Evolutionary conservation across 2,329 filamentous ascomycete genomes (phyloP).

Genomic region (Penicillium crustosum): DNA sequence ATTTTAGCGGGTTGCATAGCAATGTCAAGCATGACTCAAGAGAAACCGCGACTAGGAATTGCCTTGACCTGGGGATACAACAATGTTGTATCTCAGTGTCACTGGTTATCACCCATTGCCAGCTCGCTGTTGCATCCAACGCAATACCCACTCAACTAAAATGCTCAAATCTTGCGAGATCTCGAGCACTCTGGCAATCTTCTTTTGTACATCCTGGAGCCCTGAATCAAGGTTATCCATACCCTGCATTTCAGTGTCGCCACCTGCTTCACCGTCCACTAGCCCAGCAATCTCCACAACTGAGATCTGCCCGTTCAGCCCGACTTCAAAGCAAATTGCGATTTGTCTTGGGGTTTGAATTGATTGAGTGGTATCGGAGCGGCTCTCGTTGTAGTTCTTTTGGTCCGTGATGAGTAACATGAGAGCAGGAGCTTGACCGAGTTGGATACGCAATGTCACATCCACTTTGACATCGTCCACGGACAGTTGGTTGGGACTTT

Average conservation of each 20-base stretch:
- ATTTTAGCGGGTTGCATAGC: neutral
- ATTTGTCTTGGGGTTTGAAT: slow-evolving; percentile 19
- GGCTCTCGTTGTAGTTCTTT: slow-evolving; percentile 7
- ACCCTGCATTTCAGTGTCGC: slow-evolving; percentile 22
- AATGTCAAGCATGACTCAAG: neutral
- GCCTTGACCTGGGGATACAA: neutral
- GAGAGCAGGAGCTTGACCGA: slow-evolving; percentile 40
- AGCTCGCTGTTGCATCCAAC: slow-evolving; percentile 35
- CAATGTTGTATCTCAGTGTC: neutral
- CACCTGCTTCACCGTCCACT: slow-evolving; percentile 20
- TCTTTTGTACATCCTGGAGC: slow-evolving; percentile 31
- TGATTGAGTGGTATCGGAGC: slow-evolving; percentile 10
- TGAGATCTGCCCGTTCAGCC: slow-evolving; percentile 43
- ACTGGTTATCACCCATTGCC: slow-evolving; percentile 20
- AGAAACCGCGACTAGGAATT: neutral
- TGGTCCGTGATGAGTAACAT: slow-evolving; percentile 39
- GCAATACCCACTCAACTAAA: slow-evolving; percentile 46
- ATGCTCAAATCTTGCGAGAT: slow-evolving; percentile 47
- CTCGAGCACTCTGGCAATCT: slow-evolving; percentile 43
- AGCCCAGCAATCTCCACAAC: slow-evolving; percentile 42
- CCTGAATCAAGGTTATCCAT: slow-evolving; percentile 14
- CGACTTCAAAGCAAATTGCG: slow-evolving; percentile 42
- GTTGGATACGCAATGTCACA: slow-evolving; percentile 40
- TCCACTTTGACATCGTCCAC: slow-evolving; percentile 37
- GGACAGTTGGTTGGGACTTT: neutral